Evolutionary conservation across 2,329 filamentous ascomycete genomes (phyloP), one percentile per base, ranked within the genome.

Genomic region (Aureobasidium sp.): DNA sequence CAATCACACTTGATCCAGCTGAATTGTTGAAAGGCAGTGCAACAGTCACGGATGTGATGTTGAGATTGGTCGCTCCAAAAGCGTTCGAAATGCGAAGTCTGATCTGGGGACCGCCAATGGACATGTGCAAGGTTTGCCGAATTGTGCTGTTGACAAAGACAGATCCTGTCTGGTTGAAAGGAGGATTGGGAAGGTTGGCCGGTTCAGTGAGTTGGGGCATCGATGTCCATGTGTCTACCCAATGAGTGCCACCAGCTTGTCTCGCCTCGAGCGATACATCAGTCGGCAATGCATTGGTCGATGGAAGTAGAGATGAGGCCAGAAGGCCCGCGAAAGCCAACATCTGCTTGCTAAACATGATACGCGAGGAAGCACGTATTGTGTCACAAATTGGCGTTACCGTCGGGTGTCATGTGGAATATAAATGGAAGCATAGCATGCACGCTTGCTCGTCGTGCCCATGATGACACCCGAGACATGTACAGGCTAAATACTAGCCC

Each of bases 201-300:
- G 74, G 75, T 61, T 86, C 83, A 1, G 80, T 80, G 35, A 83
- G 68, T 62, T 85, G 81, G 0, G 81, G 81, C 81, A 85, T 85
- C 2, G 79, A 73, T 0, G 79, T 77, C 83, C 82, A 86, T 2
- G 78, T 80, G 57, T 78, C 76, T 12, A 83, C 73, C 81, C 81
- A 85, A 57, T 79, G 75, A 30, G 16, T 24, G 16, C 17, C 22
- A 16, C 22, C 44, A 29, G 32, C 14, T 6, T 25, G 14, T 29
- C 44, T 14, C 16, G 41, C 72, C 22, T 21, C 17, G 6, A 14
- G 3, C 11, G 16, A 17, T 40, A 19, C 17, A 21, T 30, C 10
- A 12, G 25, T 17, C 12, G 35, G 16, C 11, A 14, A 4, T 32
- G 35, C 17, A 40, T 24, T 22, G 11, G 5, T 24, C 4, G 25